Conservation (phyloP, 2,329 filamentous ascomycete species). For the Lecanoromycetidae sp. region DNA sequence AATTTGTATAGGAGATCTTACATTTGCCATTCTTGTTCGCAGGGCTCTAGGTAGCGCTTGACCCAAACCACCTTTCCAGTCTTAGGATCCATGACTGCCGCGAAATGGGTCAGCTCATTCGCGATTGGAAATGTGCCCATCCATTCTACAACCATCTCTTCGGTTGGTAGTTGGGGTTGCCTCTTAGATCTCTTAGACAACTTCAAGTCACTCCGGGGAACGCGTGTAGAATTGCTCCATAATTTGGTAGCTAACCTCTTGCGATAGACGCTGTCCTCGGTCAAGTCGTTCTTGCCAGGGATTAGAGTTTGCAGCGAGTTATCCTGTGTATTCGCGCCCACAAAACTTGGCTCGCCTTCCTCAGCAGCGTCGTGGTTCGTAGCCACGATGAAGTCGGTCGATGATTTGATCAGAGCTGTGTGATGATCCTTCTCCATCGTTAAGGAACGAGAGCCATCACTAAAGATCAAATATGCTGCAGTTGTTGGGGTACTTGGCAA, state of each 20-base stretch:
- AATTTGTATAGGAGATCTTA: neutral
- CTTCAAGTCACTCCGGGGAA: slow-evolving; percentile 13
- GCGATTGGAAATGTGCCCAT: slow-evolving; percentile 40
- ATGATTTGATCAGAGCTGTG: slow-evolving; percentile 34
- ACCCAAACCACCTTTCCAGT: slow-evolving; percentile 38
- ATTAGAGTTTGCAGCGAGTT: neutral
- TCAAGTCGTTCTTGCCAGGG: slow-evolving; percentile 20
- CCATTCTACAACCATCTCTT: slow-evolving; percentile 36
- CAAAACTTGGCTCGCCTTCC: slow-evolving; percentile 15
- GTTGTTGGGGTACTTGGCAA: slow-evolving; percentile 35
- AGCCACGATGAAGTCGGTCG: slow-evolving; percentile 40
- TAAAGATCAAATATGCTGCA: slow-evolving; percentile 46
- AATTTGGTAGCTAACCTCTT: neutral
- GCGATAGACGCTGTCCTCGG: slow-evolving; percentile 23
- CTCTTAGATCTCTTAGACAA: slow-evolving; percentile 13
- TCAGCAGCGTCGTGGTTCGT: slow-evolving; percentile 43
- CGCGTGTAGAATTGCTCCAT: slow-evolving; percentile 15
- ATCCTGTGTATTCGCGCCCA: neutral
- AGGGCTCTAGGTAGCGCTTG: slow-evolving; percentile 21
- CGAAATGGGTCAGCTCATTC: slow-evolving; percentile 48
- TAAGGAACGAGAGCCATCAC: slow-evolving; percentile 36
- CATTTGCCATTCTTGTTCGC: neutral
- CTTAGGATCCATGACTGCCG: slow-evolving; percentile 44
- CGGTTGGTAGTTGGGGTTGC: slow-evolving; percentile 23
- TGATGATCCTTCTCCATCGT: slow-evolving; percentile 46